Percentiles rank a stretch among this genome's conserved stretches.
phyloP scores from a whole-genome alignment of 1,284 basidiomycete species.

The Marasmius fiardii region DNA sequence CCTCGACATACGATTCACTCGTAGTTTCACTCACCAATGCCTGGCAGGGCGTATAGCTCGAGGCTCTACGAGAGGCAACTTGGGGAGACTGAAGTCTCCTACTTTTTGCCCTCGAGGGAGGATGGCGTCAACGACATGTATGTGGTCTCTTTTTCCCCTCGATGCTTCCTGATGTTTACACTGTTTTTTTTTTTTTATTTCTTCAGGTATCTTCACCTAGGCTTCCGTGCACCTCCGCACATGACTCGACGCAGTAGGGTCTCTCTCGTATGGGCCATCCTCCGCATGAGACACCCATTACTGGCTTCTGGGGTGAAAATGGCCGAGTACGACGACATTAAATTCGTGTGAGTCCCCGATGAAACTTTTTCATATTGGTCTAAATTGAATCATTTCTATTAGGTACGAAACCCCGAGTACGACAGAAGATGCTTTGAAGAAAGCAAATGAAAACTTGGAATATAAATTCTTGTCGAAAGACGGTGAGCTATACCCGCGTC shows the following conservation, averaged over 20 bases:
- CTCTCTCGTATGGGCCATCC: slow-evolving; percentile 62
- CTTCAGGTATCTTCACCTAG: slow-evolving; percentile 66
- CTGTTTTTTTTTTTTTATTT: neutral
- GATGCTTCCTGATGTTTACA: neutral
- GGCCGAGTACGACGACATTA: slow-evolving; percentile 59
- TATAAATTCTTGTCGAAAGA: slow-evolving; percentile 50
- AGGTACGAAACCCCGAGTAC: slow-evolving; percentile 50
- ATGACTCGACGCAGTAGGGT: slow-evolving; percentile 47
- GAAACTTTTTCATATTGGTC: slow-evolving; percentile 6
- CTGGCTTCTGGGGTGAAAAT: slow-evolving; percentile 59
- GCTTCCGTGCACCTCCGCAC: slow-evolving; percentile 46
- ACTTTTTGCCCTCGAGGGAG: slow-evolving; percentile 69
- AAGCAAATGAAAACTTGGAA: slow-evolving; percentile 49
- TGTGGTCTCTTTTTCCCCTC: slow-evolving; percentile 17
- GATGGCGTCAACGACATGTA: slow-evolving; percentile 84
- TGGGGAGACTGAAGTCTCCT: slow-evolving; percentile 66
- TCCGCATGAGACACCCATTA: slow-evolving; percentile 64
- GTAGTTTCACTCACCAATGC: slow-evolving; percentile 22
- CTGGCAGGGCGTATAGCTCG: slow-evolving; percentile 31
- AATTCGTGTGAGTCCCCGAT: slow-evolving; percentile 51
- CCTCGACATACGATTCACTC: neutral
- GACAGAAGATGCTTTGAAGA: slow-evolving; percentile 39
- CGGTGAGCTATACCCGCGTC: slow-evolving; percentile 32
- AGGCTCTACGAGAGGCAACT: slow-evolving; percentile 41
- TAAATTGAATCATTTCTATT: slow-evolving; percentile 3